These are phyloP conservation scores for Nemania abortiva DNA, from an alignment of 2,329 filamentous ascomycete species.

Conservation along the genomic window DNA sequence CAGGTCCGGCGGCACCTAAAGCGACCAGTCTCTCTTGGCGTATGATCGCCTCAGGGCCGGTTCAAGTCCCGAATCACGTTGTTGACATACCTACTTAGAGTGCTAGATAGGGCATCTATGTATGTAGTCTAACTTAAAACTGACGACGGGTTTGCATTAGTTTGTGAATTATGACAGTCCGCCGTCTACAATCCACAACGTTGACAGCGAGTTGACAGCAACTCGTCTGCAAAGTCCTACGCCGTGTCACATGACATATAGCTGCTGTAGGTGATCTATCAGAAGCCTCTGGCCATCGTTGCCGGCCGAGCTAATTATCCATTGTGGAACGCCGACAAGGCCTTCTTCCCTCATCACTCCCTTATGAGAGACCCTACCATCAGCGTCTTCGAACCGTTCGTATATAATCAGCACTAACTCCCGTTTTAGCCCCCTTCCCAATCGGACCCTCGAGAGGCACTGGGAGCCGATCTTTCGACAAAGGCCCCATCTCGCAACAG, in stretches of 20 bases:
- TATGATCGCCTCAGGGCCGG: constrained; percentile 13
- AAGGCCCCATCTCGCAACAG: not conserved
- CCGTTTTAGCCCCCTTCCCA: constrained; percentile 9
- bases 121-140: constrained; percentile 30
- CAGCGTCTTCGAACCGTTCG: not conserved
- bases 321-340: constrained; percentile 7
- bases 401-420: not conserved
- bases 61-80: constrained; percentile 15
- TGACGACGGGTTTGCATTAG: constrained; percentile 25
- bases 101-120: constrained; percentile 8
- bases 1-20: constrained; percentile 18
- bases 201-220: not conserved
- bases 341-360: not conserved
- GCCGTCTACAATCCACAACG: not conserved
- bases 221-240: not conserved
- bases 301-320: constrained; percentile 8
- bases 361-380: not conserved
- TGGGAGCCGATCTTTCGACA: not conserved
- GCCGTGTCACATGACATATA: constrained; percentile 37
- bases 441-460: not conserved
- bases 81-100: constrained; percentile 13
- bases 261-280: constrained; percentile 36
- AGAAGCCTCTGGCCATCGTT: constrained; percentile 17
- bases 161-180: not conserved
- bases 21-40: constrained; percentile 24